phyloP scores from a whole-genome alignment of 129 eudicot genomes.

The Glebionis coronaria region DNA sequence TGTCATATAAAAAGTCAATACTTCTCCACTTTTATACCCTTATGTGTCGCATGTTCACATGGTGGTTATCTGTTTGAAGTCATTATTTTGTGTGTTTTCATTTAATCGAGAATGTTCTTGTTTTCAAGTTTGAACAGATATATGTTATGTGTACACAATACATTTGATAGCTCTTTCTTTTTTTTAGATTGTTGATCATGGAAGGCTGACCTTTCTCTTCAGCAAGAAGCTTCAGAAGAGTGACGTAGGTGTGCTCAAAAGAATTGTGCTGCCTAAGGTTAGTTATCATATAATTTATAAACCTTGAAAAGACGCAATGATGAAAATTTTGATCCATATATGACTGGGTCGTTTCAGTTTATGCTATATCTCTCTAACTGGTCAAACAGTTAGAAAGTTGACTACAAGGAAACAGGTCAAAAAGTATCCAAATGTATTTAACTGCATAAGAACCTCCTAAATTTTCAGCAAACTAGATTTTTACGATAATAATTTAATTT shows the following conservation, averaged over 20 bases:
- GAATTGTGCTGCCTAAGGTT: constrained; percentile 95
- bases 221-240: constrained; percentile 85
- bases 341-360: background rate
- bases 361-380: background rate
- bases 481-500: background rate
- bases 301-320: background rate
- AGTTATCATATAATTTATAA: background rate
- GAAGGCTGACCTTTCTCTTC: constrained; percentile 65
- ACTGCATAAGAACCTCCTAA: background rate
- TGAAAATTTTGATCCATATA: background rate
- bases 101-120: background rate
- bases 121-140: background rate
- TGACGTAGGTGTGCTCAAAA: constrained; percentile 66
- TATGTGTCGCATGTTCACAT: background rate
- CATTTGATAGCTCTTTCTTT: background rate
- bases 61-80: background rate
- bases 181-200: constrained; percentile 48
- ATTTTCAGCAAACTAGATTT: background rate
- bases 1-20: background rate
- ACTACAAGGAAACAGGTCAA: background rate
- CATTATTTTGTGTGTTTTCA: background rate
- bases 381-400: background rate
- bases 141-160: background rate
- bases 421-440: background rate
- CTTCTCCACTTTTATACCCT: background rate